phyloP scores from a whole-genome alignment of 129 eudicot species.

The Glebionis coronaria region DNA sequence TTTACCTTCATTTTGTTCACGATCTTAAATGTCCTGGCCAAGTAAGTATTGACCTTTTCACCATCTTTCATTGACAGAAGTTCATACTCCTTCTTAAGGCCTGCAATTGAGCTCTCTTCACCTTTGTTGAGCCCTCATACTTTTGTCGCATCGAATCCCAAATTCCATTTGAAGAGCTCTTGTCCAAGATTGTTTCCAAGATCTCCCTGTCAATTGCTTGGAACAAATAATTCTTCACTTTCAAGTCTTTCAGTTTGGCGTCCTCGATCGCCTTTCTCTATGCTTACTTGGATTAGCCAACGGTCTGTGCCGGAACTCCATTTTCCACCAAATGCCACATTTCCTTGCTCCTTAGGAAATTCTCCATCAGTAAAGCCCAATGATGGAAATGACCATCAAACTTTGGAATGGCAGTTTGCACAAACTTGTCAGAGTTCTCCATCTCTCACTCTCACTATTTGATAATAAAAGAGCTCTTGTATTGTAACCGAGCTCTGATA shows the following conservation, averaged over 20 bases:
- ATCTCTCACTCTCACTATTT: neutral
- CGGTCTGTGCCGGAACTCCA: neutral
- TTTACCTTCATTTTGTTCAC: neutral
- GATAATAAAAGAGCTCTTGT: neutral
- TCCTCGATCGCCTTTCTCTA: neutral
- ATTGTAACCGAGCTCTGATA: neutral
- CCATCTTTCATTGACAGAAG: constrained; percentile 7
- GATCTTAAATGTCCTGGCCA: neutral
- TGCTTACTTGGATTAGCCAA: neutral
- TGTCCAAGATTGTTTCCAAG: too few species aligned
- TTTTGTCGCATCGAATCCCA: too few species aligned
- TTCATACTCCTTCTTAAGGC: constrained; percentile 12
- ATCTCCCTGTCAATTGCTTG: neutral
- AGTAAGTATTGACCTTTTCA: constrained; percentile 2
- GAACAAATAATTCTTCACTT: constrained; percentile 6
- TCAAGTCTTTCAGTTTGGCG: neutral
- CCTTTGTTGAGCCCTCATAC: neutral
- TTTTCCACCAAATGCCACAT: constrained; percentile 16
- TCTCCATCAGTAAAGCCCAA: neutral
- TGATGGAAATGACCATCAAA: constrained; percentile 12
- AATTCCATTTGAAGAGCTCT: too few species aligned
- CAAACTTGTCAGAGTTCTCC: constrained; percentile 6
- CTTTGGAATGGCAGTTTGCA: constrained; percentile 9
- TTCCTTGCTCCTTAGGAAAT: neutral
- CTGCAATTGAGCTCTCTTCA: constrained; percentile 7